Evolutionary conservation across 148 eudicot genomes (phyloP).

Genomic region (Rhododendron williamsianum): DNA sequence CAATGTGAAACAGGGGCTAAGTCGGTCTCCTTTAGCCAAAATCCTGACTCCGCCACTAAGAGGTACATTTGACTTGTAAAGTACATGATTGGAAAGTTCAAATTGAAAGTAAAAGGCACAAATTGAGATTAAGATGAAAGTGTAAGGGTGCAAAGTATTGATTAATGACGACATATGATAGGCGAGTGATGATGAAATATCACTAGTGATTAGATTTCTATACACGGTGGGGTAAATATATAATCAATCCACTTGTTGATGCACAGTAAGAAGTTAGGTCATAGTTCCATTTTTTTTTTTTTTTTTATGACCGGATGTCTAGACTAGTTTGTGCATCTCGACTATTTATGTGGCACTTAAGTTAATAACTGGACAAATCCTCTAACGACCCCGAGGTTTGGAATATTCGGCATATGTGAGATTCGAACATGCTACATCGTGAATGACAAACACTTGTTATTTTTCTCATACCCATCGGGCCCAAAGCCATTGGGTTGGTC

Average conservation of each 20-base stretch:
- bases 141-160: background rate
- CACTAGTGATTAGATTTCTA: too few relatives aligned
- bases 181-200: background rate
- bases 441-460: too few relatives aligned
- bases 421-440: too few relatives aligned
- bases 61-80: background rate
- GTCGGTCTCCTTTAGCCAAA: too few relatives aligned
- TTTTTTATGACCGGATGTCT: too few relatives aligned
- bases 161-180: background rate
- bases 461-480: too few relatives aligned
- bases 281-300: background rate
- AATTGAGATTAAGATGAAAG: background rate
- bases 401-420: background rate
- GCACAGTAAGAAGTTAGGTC: background rate
- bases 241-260: background rate
- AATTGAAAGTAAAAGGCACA: background rate
- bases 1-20: too few relatives aligned
- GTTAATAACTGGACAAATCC: background rate
- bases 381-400: accelerated
- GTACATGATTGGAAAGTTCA: background rate
- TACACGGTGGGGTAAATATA: too few relatives aligned
- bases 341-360: too few relatives aligned
- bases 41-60: too few relatives aligned
- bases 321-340: background rate
- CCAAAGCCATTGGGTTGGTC: background rate